Evolutionary conservation across 2,329 filamentous ascomycete species (phyloP), one percentile per base, ranked within the genome.

Genomic region (Setomelanomma holmii): DNA sequence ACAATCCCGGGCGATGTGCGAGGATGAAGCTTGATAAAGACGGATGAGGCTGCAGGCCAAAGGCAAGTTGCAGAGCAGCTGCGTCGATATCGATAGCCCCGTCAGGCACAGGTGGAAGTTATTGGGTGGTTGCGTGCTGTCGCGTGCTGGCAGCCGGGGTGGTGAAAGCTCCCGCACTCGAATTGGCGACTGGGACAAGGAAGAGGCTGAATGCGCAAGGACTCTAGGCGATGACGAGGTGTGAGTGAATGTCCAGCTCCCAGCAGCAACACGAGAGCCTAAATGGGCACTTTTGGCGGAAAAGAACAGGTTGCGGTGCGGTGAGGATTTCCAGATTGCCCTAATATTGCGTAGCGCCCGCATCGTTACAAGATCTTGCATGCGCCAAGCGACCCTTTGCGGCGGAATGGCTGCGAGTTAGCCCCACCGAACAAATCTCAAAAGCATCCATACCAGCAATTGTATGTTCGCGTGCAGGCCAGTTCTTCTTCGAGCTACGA

Each of bases 81-180:
- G 55, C 45, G 51, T 49, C 24, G 45, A 43, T 45, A 39, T 51
- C 41, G 49, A 39, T 54, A 50, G 61, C 48, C 48, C 49, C 51
- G 54, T 54, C 64, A 72, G 69, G 69, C 64, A 68, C 66, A 53
- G 49, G 30, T 40, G 30, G 54, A 54, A 17, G 45, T 59, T 60
- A 69, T 69, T 67, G 67, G 36, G 63, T 55, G 60, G 46, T 56
- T 63, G 61, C 54, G 40, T 58, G 61, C 56, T 72, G 70, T 72
- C 71, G 71, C 71, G 71, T 72, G 71, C 68, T 58, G 55, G 48
- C 56, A 52, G 56, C 65, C 61, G 56, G 66, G 67, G 59, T 61
- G 42, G 40, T 51, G 21, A 33, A 60, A 40, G 54, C 43, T 38
- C 45, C 39, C 11, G 14, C 50, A 41, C 43, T 38, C 24, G 27